Evolutionary conservation across 176 grass and related monocot species (phyloP).

Genomic region (Zizania latifolia): DNA sequence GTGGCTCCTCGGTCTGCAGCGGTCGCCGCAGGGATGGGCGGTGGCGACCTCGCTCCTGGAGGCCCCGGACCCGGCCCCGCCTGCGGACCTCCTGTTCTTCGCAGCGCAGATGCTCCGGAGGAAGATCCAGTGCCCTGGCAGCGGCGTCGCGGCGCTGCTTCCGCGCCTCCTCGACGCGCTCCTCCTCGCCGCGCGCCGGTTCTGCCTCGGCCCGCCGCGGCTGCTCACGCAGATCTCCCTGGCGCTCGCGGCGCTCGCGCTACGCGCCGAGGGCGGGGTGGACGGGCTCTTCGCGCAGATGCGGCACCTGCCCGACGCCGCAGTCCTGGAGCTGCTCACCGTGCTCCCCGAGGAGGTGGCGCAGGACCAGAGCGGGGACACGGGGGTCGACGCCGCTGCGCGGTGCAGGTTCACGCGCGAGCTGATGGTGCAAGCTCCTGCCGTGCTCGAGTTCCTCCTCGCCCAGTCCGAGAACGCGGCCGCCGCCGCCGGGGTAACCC

Average conservation of each 20-base stretch:
- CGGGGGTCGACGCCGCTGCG: conserved; percentile 39
- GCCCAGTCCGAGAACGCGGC: conserved; percentile 43
- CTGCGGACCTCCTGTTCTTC: conserved; percentile 40
- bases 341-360: conserved; percentile 82
- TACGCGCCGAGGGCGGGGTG: conserved; percentile 51
- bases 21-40: conserved; percentile 34
- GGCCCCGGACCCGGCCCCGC: conserved; percentile 38
- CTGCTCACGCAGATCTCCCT: conserved; percentile 93
- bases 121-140: conserved; percentile 38
- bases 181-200: conserved; percentile 56
- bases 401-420: conserved; percentile 70
- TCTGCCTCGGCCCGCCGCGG: conserved; percentile 57
- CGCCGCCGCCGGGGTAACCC: conserved; percentile 30
- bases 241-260: conserved; percentile 58
- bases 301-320: conserved; percentile 42
- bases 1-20: conserved; percentile 41
- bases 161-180: conserved; percentile 54
- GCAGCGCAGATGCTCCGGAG: conserved; percentile 60
- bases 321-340: conserved; percentile 79
- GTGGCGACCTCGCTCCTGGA: conserved; percentile 28
- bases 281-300: conserved; percentile 72
- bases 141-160: not conserved
- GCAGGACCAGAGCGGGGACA: conserved; percentile 63
- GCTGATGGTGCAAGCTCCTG: conserved; percentile 59
- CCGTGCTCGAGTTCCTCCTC: conserved; percentile 78